Percentiles rank a stretch among this genome's conserved stretches.
Conservation (phyloP, 495 filamentous ascomycete genomes). For the Lasiosphaeria hispida region DNA sequence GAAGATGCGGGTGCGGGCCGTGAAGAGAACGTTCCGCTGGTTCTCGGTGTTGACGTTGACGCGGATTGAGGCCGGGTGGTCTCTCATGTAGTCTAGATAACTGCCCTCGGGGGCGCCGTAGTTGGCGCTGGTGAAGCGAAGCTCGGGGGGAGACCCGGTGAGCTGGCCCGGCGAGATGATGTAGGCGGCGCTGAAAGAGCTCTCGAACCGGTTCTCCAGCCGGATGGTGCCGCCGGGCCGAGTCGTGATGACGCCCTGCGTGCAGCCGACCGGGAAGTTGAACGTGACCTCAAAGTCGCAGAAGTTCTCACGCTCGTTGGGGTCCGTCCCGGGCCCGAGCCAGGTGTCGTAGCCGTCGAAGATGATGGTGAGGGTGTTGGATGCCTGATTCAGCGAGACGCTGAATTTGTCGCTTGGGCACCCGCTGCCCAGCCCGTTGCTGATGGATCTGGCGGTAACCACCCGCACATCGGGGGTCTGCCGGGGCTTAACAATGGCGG, state of each 20-base stretch:
- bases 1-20: background rate
- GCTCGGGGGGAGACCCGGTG: background rate
- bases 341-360: background rate
- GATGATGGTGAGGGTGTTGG: background rate
- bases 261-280: background rate
- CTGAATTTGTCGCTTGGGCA: background rate
- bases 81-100: background rate
- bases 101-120: background rate
- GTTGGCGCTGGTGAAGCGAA: background rate
- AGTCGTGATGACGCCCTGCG: background rate
- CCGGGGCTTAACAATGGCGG: background rate
- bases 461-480: background rate
- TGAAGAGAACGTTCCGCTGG: background rate
- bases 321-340: background rate
- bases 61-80: background rate
- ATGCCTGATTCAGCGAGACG: background rate
- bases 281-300: background rate
- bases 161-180: background rate
- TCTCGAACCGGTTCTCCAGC: background rate
- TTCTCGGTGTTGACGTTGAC: background rate
- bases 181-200: background rate
- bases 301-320: background rate
- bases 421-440: background rate
- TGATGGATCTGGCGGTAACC: background rate
- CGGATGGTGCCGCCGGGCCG: background rate